Percentiles rank a stretch among this genome's conserved stretches.
phyloP scores from a whole-genome alignment of 306 rosid species.

The Psophocarpus tetragonolobus region DNA sequence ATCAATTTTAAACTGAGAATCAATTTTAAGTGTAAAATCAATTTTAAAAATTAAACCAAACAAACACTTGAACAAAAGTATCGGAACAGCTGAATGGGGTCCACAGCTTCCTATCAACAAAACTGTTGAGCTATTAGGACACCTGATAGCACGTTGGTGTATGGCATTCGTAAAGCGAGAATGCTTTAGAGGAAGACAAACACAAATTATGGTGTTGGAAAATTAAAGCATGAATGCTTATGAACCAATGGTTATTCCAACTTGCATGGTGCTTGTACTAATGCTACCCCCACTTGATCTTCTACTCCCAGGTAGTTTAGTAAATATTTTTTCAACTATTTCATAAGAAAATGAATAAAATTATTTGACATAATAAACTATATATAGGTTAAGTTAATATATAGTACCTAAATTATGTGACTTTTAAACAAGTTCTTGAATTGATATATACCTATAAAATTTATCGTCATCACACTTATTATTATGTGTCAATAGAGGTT shows the following conservation, averaged over 20 bases:
- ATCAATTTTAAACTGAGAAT: too few species aligned
- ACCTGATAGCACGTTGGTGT: conserved; percentile 9
- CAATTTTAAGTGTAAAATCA: too few species aligned
- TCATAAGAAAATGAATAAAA: background rate
- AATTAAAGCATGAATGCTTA: background rate
- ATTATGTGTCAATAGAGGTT: too few species aligned
- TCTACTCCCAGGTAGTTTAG: background rate
- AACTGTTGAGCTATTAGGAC: background rate
- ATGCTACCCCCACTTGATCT: background rate
- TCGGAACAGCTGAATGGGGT: background rate
- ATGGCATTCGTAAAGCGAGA: background rate
- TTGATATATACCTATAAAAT: too few species aligned
- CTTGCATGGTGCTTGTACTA: background rate
- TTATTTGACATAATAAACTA: too few species aligned
- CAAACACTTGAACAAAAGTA: background rate
- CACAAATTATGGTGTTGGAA: background rate
- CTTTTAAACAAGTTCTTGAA: too few species aligned
- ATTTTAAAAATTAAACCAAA: too few species aligned
- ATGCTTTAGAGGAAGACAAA: background rate
- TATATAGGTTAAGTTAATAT: too few species aligned
- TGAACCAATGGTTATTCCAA: background rate
- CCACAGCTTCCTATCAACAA: background rate
- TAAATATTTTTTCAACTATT: too few species aligned
- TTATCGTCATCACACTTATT: too few species aligned
- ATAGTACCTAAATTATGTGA: too few species aligned